phyloP scores from a whole-genome alignment of 805 yeast species.

The Kurtzmaniella cleridarum region DNA sequence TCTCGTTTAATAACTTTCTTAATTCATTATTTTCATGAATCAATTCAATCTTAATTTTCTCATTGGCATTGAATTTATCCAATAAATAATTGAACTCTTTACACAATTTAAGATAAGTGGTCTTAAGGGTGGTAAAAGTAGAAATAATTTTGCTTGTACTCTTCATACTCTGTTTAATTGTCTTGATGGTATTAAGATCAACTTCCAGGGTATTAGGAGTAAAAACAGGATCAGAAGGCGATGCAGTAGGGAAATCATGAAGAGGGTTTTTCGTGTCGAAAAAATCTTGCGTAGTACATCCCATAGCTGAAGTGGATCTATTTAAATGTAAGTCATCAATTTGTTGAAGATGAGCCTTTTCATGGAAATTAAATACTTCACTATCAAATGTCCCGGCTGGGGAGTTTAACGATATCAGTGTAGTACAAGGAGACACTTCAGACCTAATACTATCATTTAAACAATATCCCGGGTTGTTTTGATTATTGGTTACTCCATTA shows the following conservation, averaged over 20 bases:
- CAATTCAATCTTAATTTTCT: constrained; percentile 26
- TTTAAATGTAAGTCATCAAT: background rate
- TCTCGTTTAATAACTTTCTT: constrained; percentile 21
- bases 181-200: constrained; percentile 11
- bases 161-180: constrained; percentile 19
- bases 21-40: constrained; percentile 33
- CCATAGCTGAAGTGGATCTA: background rate
- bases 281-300: no score
- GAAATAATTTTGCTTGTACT: constrained; percentile 21
- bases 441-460: no score
- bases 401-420: no score
- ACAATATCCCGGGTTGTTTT: no score
- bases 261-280: no score
- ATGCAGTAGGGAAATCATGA: no score
- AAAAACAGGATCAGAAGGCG: no score
- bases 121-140: constrained; percentile 27
- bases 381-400: no score
- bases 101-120: constrained; percentile 33
- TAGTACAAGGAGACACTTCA: no score
- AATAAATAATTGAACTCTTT: constrained; percentile 32
- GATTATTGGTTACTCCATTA: no score
- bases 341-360: background rate
- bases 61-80: constrained; percentile 32
- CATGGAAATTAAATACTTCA: background rate
- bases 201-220: no score